Base-by-base conservation (phyloP, 306 rosid genomes). In the Pyrus communis region DNA sequence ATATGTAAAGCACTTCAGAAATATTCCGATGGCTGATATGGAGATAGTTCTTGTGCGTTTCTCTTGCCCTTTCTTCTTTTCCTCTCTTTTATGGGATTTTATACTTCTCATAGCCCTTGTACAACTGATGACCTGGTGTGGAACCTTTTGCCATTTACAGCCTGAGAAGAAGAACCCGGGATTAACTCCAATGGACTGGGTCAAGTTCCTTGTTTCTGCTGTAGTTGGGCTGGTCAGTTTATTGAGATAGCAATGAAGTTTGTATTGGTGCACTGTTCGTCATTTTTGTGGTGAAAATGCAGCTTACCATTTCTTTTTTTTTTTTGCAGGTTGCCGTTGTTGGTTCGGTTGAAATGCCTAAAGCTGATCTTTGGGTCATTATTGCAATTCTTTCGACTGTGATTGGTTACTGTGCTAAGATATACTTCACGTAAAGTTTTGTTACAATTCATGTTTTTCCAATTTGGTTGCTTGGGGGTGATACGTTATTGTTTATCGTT, bases 121-220 rank as follows among this genome's bases (percentile, higher is more conserved):
- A 54, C 45, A 61, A 68, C 40, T 66, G 69, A 74, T 75, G 73
- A 87, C 81, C 42, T 74, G 42, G 40, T 79, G 12, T 64, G 72
- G 42, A 76, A 82, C 81, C 43, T 82, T 76, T 80, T 77, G 73
- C 79, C 65, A 42, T 71, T 71, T 78, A 76, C 92, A 95, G 99
- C 99, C 99, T 11, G 99, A 92, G 81, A 95, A 95, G 96, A 90
- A 85, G 90, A 95, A 82, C 84, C 99, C 99, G 18, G 99, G 99
- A 82, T 87, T 95, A 82, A 95, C 99, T 86, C 97, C 97, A 79
- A 95, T 89, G 99, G 99, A 95, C 82, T 95, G 99, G 99, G 97
- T 92, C 82, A 95, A 84, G 86, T 92, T 95, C 86, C 91, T 95
- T 82, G 88, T 62, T 51, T 92, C 99, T 79, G 97, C 99, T 79